These are phyloP conservation scores for Monosporozyma solicola DNA, from an alignment of 805 yeast genomes.

Conservation along the genomic window DNA sequence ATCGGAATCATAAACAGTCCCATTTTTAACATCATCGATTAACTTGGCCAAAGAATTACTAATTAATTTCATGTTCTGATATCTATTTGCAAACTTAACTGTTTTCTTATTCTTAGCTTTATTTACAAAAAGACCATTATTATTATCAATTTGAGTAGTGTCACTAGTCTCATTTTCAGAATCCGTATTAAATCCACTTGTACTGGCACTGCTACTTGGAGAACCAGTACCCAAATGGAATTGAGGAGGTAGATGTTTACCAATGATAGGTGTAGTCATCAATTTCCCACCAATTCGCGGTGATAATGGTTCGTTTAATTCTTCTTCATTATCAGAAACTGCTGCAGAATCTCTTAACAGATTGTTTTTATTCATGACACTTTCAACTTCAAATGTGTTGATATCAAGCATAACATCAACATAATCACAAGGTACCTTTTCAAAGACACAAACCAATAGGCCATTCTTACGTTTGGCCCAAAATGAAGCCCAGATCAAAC, in stretches of 20 bases:
- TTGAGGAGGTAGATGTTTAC: slow-evolving; percentile 30
- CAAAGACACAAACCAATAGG: slow-evolving; percentile 73
- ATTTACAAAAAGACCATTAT: not conserved
- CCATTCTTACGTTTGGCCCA: slow-evolving; percentile 80
- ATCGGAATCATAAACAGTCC: slow-evolving; percentile 17
- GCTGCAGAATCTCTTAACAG: slow-evolving; percentile 12
- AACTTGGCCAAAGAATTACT: slow-evolving; percentile 22
- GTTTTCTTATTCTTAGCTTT: slow-evolving; percentile 1
- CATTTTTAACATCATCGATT: slow-evolving; percentile 24
- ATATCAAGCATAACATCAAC: slow-evolving; percentile 43
- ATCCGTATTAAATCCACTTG: not conserved
- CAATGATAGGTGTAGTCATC: not conserved
- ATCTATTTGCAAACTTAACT: slow-evolving; percentile 24
- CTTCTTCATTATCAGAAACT: not conserved
- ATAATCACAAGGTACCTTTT: slow-evolving; percentile 71
- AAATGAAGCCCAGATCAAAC: slow-evolving; percentile 70
- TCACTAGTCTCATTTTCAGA: slow-evolving; percentile 1
- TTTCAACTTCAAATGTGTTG: slow-evolving; percentile 22
- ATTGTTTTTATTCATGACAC: slow-evolving; percentile 20
- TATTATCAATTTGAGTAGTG: not conserved
- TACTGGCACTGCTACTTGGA: not conserved
- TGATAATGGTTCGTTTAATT: not conserved
- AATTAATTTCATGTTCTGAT: slow-evolving; percentile 16
- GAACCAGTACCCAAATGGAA: slow-evolving; percentile 53
- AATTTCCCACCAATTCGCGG: not conserved